Conservation (phyloP, 805 yeast genomes). For the Metschnikowia colocasiae region DNA sequence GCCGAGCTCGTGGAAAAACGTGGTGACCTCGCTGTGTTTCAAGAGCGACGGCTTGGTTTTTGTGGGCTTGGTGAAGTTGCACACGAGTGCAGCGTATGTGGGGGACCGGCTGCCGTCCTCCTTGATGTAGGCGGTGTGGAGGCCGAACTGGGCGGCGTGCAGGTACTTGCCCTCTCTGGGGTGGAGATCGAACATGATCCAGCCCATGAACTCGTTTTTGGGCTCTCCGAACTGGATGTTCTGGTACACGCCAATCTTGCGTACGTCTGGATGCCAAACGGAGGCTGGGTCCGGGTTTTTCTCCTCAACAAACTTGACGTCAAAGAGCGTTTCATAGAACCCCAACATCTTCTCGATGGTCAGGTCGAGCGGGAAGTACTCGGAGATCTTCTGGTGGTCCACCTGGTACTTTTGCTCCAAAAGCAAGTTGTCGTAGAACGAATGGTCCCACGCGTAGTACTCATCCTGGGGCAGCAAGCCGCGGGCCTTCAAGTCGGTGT, state of each 20-base stretch:
- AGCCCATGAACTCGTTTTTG: conserved; percentile 56
- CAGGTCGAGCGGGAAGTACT: conserved; percentile 71
- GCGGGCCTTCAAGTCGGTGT: conserved; percentile 44
- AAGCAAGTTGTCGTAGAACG: conserved; percentile 61
- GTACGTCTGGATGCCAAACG: conserved; percentile 79
- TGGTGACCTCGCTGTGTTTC: conserved; percentile 73
- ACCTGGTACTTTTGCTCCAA: conserved; percentile 68
- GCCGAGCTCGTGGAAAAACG: conserved; percentile 87
- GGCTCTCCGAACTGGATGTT: conserved; percentile 46
- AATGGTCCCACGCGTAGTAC: conserved; percentile 68
- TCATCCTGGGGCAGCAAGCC: conserved; percentile 39
- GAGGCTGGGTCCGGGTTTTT: conserved; percentile 35
- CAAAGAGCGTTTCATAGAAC: conserved; percentile 67
- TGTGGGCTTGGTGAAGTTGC: conserved; percentile 79
- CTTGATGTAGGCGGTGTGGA: conserved; percentile 55
- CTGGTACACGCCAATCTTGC: conserved; percentile 67
- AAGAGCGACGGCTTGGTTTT: conserved; percentile 66
- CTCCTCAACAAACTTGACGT: conserved; percentile 60
- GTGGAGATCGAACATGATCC: conserved; percentile 75
- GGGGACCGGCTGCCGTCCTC: conserved; percentile 56
- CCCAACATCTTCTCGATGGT: conserved; percentile 67
- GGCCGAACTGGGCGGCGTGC: conserved; percentile 81
- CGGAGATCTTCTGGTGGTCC: conserved; percentile 66
- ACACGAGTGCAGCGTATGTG: conserved; percentile 66
- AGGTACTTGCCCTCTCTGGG: conserved; percentile 86